Conservation (phyloP, 805 yeast species). For the Cyberlindnera samutprakarnensis region DNA sequence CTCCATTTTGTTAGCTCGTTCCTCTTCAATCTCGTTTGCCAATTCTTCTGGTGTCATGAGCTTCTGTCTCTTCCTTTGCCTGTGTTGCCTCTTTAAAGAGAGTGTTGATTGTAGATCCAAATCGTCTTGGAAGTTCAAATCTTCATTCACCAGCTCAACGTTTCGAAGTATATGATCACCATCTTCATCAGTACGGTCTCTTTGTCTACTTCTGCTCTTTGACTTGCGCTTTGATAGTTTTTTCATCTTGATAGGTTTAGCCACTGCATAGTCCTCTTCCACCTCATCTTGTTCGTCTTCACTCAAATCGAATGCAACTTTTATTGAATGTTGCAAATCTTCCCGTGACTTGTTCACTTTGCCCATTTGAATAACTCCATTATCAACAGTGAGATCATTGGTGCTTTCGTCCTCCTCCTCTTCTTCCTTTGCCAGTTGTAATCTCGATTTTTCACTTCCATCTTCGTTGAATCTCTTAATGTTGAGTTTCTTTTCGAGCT, state of each 20-base stretch:
- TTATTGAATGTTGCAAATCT: no score
- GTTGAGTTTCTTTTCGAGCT: constrained; percentile 8
- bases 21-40: constrained; percentile 16
- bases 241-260: constrained; percentile 25
- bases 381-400: constrained; percentile 10
- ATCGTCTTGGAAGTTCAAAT: constrained; percentile 15
- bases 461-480: constrained; percentile 7
- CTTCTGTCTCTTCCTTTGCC: constrained; percentile 11
- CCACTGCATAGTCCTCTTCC: constrained; percentile 16
- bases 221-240: constrained; percentile 18
- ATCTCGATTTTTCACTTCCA: constrained; percentile 10
- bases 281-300: constrained; percentile 9
- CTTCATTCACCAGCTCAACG: constrained; percentile 23
- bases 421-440: constrained; percentile 14
- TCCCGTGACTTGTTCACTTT: neutral
- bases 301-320: constrained; percentile 9
- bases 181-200: constrained; percentile 9
- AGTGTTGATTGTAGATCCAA: constrained; percentile 20
- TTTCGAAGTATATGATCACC: constrained; percentile 19
- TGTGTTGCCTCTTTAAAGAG: constrained; percentile 14
- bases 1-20: constrained; percentile 11
- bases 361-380: constrained; percentile 1
- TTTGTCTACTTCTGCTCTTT: constrained; percentile 5
- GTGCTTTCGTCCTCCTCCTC: constrained; percentile 10
- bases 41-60: constrained; percentile 14